Evolutionary conservation across 2,329 filamentous ascomycete genomes (phyloP).

Genomic region (Xylaria sp.): DNA sequence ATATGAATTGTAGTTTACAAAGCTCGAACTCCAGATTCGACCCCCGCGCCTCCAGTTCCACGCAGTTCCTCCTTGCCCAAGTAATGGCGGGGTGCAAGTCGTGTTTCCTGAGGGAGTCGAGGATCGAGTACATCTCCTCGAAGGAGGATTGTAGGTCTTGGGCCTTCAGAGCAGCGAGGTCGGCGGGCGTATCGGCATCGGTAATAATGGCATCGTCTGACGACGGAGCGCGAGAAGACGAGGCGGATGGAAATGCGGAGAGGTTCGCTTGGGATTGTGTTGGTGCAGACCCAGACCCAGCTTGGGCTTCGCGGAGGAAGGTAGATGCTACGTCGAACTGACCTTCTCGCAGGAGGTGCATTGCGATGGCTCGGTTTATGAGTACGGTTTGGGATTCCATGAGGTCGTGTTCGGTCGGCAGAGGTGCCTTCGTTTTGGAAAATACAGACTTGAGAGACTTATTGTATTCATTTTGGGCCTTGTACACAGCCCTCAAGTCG

Average conservation of each 20-base stretch:
- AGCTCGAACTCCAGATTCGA: slow-evolving; percentile 97
- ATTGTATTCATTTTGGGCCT: slow-evolving; percentile 79
- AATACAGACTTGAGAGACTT: slow-evolving; percentile 83
- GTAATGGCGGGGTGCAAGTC: slow-evolving; percentile 83
- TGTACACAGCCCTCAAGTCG: slow-evolving; percentile 81
- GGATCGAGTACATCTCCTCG: slow-evolving; percentile 85
- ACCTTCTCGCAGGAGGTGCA: slow-evolving; percentile 94
- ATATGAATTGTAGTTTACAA: slow-evolving; percentile 85
- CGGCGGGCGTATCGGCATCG: slow-evolving; percentile 43
- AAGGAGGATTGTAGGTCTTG: slow-evolving; percentile 79
- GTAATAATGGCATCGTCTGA: slow-evolving; percentile 34
- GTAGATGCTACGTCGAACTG: slow-evolving; percentile 86
- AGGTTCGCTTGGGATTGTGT: slow-evolving; percentile 32
- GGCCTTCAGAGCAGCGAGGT: slow-evolving; percentile 62
- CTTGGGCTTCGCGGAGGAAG: slow-evolving; percentile 73
- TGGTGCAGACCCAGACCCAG: slow-evolving; percentile 26
- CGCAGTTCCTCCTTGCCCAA: slow-evolving; percentile 77
- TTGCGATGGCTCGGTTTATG: slow-evolving; percentile 91
- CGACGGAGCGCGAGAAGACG: slow-evolving; percentile 14
- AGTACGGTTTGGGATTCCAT: slow-evolving; percentile 74
- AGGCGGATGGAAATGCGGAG: slow-evolving; percentile 19
- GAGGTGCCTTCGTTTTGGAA: slow-evolving; percentile 68
- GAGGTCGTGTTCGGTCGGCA: slow-evolving; percentile 79
- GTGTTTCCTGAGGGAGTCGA: slow-evolving; percentile 73
- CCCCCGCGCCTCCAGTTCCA: slow-evolving; percentile 74